Base-by-base conservation (phyloP, 2,329 filamentous ascomycete species). In the Nothopassalora personata region DNA sequence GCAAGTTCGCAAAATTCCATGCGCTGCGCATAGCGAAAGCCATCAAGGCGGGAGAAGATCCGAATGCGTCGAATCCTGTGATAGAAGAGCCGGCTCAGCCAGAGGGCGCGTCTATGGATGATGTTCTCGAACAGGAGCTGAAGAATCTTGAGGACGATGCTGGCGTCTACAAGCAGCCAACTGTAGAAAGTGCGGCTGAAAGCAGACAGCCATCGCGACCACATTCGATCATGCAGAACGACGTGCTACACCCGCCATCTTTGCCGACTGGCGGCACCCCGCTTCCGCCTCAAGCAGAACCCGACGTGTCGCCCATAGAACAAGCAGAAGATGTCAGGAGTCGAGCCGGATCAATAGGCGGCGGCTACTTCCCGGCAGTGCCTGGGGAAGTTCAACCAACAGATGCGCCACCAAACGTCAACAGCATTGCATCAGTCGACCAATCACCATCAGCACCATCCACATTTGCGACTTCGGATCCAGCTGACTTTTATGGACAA, bases 1-100 rank as follows among this genome's bases (percentile, higher is more conserved):
- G 93, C 75, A 97, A 95, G 73, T 99, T 90, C 72, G 91, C 93
- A 46, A 99, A 97, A 75, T 99, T 90, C 82, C 95, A 97, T 73
- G 92, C 93, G 1, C 79, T 93, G 36, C 85, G 94, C 59, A 99
- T 99, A 70, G 81, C 89, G 15, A 96, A 90, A 75, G 94, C 94
- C 10, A 83, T 97, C 69, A 94, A 92, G 70, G 89, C 92, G 45
- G 91, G 91, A 56, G 87, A 90, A 65, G 92, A 99, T 70, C 94
- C 94, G 3, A 99, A 99, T 74, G 85, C 88, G 57, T 89, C 90
- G 7, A 97, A 97, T 70, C 93, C 93, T 0, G 84, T 84, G 58
- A 80, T 86, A 34, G 84, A 87, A 59, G 60, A 64, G 56, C 64
- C 61, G 27, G 54, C 58, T 23, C n/a, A 19, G 30, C 49, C 52